phyloP scores from a whole-genome alignment of 768 basidiomycete genomes.

The Mycena metata region DNA sequence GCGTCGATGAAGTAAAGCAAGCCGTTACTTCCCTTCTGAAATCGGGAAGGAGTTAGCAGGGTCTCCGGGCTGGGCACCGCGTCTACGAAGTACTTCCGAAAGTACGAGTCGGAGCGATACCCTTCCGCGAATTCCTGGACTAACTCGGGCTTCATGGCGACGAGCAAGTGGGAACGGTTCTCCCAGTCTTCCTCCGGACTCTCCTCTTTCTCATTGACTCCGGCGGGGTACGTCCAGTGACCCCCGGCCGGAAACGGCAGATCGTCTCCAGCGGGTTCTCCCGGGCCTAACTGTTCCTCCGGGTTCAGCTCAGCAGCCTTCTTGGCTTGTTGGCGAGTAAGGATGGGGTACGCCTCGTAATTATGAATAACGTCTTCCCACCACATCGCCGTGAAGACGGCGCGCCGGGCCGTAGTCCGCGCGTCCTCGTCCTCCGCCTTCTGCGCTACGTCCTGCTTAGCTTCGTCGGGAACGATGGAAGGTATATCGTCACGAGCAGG shows the following conservation, averaged over 20 bases:
- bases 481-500: neutral
- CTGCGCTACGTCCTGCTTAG: neutral
- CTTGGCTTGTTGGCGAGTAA: neutral
- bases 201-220: no score
- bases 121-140: neutral
- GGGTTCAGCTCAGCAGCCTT: neutral
- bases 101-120: neutral
- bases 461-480: conserved; percentile 5
- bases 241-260: neutral
- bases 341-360: neutral
- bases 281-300: no score
- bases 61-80: no score
- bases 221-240: conserved; percentile 4
- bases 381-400: neutral
- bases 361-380: neutral
- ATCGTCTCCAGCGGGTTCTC: no score
- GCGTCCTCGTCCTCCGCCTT: neutral
- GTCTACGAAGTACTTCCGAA: neutral
- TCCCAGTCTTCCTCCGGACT: neutral
- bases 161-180: neutral
- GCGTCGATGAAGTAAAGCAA: conserved; percentile 26
- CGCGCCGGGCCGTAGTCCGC: neutral
- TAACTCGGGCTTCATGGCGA: neutral
- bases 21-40: neutral
- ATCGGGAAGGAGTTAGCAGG: neutral